A percentile compares a stretch with the other conserved stretches of the same genome.
Evolutionary conservation across 2,329 filamentous ascomycete genomes (phyloP).

Genomic region (Arthroderma sp.): DNA sequence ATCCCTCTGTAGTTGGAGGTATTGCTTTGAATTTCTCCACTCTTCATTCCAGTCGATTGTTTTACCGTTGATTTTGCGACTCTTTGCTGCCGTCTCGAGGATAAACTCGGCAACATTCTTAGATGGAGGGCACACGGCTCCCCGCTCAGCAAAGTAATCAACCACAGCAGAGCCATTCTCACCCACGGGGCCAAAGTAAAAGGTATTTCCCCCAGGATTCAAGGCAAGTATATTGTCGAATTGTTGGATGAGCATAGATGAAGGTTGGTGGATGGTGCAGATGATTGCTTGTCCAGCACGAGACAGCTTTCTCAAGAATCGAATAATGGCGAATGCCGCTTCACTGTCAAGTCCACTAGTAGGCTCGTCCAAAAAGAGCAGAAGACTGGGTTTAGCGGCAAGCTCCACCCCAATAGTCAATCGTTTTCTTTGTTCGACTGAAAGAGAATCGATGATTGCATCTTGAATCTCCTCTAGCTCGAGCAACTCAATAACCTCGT

Average conservation of each 20-base stretch:
- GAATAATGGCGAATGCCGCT: conserved; percentile 81
- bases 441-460: conserved; percentile 52
- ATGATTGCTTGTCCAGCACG: conserved; percentile 82
- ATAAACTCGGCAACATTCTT: conserved; percentile 57
- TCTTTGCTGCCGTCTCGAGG: conserved; percentile 50
- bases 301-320: conserved; percentile 75
- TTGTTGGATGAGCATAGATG: conserved; percentile 81
- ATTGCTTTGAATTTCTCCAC: conserved; percentile 48
- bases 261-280: conserved; percentile 94
- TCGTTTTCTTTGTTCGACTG: conserved; percentile 55
- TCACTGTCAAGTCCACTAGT: conserved; percentile 88
- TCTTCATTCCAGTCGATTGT: conserved; percentile 61
- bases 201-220: conserved; percentile 49
- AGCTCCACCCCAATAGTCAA: conserved; percentile 90
- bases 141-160: conserved; percentile 53
- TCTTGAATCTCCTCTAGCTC: conserved; percentile 55
- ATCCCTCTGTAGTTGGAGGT: conserved; percentile 36
- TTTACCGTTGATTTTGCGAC: conserved; percentile 40
- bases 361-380: conserved; percentile 87
- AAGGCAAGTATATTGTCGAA: conserved; percentile 56
- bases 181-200: conserved; percentile 59
- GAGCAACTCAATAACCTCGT: conserved; percentile 52
- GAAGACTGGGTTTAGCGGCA: conserved; percentile 73
- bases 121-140: conserved; percentile 50
- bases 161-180: conserved; percentile 51